phyloP scores from a whole-genome alignment of 139 green algal species.

The Limnomonas spitsbergensis region DNA sequence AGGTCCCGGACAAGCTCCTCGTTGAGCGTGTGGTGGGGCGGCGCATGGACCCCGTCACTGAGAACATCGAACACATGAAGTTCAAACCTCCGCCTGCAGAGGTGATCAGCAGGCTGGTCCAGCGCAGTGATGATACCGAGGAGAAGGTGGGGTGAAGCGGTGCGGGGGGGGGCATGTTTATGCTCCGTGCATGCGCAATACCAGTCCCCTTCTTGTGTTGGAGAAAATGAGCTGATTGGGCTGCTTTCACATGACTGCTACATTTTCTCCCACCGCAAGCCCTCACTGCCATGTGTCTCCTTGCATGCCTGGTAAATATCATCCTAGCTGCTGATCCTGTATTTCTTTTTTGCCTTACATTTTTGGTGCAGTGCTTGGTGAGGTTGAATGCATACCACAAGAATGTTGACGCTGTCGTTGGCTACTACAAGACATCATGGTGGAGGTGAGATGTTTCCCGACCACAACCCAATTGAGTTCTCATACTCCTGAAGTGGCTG shows the following conservation, averaged over 20 bases:
- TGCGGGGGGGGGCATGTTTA: background rate
- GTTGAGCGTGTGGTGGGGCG: conserved; percentile 93
- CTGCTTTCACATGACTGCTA: no score
- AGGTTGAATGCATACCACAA: conserved; percentile 71
- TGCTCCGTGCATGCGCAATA: no score
- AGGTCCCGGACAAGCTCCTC: conserved; percentile 87
- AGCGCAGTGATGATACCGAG: conserved; percentile 91
- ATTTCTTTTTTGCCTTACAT: no score
- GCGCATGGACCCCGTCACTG: conserved; percentile 88
- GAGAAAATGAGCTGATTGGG: no score
- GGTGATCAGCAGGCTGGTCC: conserved; percentile 61
- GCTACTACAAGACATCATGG: conserved; percentile 74
- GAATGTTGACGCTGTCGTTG: conserved; percentile 77
- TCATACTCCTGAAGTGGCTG: no score
- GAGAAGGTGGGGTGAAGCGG: conserved; percentile 78
- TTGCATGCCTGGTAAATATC: no score
- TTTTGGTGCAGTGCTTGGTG: conserved; percentile 20
- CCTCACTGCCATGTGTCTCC: no score
- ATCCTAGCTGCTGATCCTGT: no score
- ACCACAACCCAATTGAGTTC: no score
- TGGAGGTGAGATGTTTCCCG: conserved; percentile 60
- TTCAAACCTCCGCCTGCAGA: conserved; percentile 85
- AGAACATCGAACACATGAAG: conserved; percentile 89
- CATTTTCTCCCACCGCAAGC: no score
- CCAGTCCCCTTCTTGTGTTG: no score